Base-by-base conservation (phyloP, 2,329 filamentous ascomycete species). In the Pseudogymnoascus sp. region DNA sequence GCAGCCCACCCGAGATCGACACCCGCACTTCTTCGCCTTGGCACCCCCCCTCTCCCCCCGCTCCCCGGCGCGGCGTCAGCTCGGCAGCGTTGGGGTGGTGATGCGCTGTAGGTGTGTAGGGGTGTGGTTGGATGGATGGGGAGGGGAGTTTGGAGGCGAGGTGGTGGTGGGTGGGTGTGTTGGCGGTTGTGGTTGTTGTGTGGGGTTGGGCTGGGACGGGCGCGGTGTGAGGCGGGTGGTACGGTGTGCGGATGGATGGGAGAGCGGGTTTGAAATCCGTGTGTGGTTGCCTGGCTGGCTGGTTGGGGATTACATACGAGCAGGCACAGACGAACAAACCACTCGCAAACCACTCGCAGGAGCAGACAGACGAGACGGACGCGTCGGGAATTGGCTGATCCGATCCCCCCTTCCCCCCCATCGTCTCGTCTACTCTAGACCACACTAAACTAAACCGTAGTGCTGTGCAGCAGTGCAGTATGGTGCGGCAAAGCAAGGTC, bases 1-100 rank as follows among this genome's bases (percentile, higher is more conserved):
- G 47, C 4, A 56, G 25, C 47, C n/a, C 47, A 56, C 47, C 47
- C 47, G 25, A 56, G 47, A 56, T 56, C 47, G 47, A 56, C 47
- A 56, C 47, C 47, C 47, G 25, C 25, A n/a, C 47, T 21, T 56
- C 25, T 31, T 4, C 25, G 2, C 47, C 47, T 56, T 56, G 47
- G 47, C 47, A 18, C 4, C 25, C 47, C 23, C 42, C 1, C 5
- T 4, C 2, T 7, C 21, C 42, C 42, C 42, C 44, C 44, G 47
- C 47, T 56, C 47, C 5, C 8, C 25, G 47, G 47, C 47, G 10
- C 47, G 47, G 25, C 47, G 47, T 56, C 47, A 56, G 47, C 47
- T 56, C 47, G 47, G 47, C 47, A 56, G 47, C 25, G 47, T 53
- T 28, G 16, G 8, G 42, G 18, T 50, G 44, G 31, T 33, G 10